These are phyloP conservation scores for Pythium rhizo-oryzae DNA, from an alignment of 352 stramenopile genomes.

Conservation along the genomic window DNA sequence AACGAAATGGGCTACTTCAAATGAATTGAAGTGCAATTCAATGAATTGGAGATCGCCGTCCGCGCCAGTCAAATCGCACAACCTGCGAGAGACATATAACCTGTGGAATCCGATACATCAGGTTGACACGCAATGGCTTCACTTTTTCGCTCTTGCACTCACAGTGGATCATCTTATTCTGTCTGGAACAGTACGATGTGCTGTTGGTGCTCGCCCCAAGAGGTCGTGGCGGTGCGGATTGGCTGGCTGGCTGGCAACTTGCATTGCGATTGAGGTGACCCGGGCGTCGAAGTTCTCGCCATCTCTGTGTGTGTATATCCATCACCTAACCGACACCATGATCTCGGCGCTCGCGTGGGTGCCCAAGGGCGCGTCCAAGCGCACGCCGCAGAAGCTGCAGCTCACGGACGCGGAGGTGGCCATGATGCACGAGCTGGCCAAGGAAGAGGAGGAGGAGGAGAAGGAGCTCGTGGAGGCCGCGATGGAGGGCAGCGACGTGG, in stretches of 20 bases:
- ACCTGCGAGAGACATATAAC: constrained; percentile 12
- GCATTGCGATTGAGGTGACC: no score
- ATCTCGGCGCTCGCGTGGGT: constrained; percentile 68
- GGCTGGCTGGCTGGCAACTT: constrained; percentile 31
- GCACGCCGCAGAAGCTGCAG: constrained; percentile 85
- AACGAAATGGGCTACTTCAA: constrained; percentile 11
- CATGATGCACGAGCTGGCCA: constrained; percentile 79
- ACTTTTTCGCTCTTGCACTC: neutral
- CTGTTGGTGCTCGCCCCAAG: neutral
- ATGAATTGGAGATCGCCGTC: constrained; percentile 30
- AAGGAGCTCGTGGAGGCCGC: constrained; percentile 31
- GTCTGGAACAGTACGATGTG: constrained; percentile 19
- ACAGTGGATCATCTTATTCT: constrained; percentile 15
- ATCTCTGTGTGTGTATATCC: neutral
- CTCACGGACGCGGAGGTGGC: constrained; percentile 80
- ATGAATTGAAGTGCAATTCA: constrained; percentile 34
- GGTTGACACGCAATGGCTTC: constrained; percentile 30
- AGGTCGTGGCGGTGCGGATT: constrained; percentile 18
- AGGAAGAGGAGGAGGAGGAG: constrained; percentile 74
- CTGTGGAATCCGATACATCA: constrained; percentile 17
- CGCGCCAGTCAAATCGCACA: constrained; percentile 26
- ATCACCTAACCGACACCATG: constrained; percentile 35
- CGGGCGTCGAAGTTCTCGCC: constrained; percentile 2
- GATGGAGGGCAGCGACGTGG: constrained; percentile 52
- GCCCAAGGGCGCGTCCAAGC: constrained; percentile 51